Conservation (phyloP, 768 basidiomycete genomes). For the Arthromyces matolae region DNA sequence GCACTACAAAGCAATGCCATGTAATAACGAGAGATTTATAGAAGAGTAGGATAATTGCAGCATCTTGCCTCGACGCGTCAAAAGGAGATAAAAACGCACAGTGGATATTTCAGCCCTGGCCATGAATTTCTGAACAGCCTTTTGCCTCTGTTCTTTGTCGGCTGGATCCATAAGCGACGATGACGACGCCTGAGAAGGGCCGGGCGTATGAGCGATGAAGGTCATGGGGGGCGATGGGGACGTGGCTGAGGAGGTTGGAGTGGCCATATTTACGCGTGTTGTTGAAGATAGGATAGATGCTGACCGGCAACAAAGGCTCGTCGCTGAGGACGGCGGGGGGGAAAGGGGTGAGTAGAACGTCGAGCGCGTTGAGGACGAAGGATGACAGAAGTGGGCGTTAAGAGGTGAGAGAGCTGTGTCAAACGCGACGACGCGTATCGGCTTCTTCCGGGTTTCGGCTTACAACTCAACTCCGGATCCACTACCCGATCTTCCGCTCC, state of each 20-base stretch:
- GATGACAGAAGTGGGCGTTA: conserved; percentile 24
- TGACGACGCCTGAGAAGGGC: conserved; percentile 34
- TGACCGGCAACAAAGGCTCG: conserved; percentile 23
- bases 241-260: conserved; percentile 77
- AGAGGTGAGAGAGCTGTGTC: conserved; percentile 34
- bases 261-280: conserved; percentile 63
- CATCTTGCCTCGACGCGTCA: conserved; percentile 44
- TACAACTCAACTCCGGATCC: conserved; percentile 25
- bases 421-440: conserved; percentile 55
- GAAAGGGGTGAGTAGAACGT: conserved; percentile 35
- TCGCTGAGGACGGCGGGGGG: conserved; percentile 29
- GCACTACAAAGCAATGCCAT: conserved; percentile 6
- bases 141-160: conserved; percentile 60
- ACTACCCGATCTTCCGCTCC: conserved; percentile 26
- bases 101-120: conserved; percentile 78
- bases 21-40: conserved; percentile 8
- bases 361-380: conserved; percentile 31
- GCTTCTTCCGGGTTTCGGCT: conserved; percentile 45
- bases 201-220: conserved; percentile 48
- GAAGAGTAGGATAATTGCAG: too few relatives aligned
- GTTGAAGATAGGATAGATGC: conserved; percentile 11
- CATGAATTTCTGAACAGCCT: conserved; percentile 70
- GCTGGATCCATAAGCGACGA: conserved; percentile 34
- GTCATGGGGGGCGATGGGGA: conserved; percentile 75
- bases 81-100: conserved; percentile 48